Conservation (phyloP, 805 yeast species). For the Blastobotrys robertii region DNA sequence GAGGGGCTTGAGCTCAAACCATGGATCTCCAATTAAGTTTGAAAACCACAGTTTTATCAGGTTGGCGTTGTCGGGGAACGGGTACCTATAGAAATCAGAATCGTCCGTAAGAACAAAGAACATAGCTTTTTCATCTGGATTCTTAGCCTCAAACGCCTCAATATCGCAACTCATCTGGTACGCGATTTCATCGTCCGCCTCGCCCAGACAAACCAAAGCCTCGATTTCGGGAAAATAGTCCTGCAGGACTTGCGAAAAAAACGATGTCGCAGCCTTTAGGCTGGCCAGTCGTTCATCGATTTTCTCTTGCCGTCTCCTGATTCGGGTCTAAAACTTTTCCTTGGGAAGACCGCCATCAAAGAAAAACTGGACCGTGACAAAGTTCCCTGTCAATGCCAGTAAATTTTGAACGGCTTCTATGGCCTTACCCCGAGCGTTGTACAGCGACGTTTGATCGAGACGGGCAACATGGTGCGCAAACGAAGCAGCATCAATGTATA, state of each 20-base stretch:
- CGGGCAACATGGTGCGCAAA: background rate
- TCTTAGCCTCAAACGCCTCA: background rate
- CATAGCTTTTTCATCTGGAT: background rate
- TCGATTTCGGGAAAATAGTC: background rate
- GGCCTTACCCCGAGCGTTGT: background rate
- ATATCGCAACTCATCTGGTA: background rate
- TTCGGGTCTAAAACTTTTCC: background rate
- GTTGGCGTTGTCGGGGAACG: background rate
- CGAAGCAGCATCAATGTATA: background rate
- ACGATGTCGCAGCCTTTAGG: background rate
- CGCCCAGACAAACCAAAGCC: background rate
- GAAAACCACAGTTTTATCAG: background rate
- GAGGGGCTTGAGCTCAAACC: background rate
- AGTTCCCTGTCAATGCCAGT: background rate
- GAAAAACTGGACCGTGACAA: background rate
- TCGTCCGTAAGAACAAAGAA: background rate
- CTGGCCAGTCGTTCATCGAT: too few relatives aligned
- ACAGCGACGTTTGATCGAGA: background rate
- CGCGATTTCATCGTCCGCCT: background rate
- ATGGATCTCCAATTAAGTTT: background rate
- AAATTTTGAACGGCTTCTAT: background rate
- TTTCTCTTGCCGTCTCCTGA: background rate
- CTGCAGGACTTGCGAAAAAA: background rate
- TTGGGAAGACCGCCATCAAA: background rate
- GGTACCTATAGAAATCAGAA: background rate